A percentile compares a stretch with the other conserved stretches of the same genome.
Conservation (phyloP, 345 rosid genomes). For the Eucalyptus curtisii region DNA sequence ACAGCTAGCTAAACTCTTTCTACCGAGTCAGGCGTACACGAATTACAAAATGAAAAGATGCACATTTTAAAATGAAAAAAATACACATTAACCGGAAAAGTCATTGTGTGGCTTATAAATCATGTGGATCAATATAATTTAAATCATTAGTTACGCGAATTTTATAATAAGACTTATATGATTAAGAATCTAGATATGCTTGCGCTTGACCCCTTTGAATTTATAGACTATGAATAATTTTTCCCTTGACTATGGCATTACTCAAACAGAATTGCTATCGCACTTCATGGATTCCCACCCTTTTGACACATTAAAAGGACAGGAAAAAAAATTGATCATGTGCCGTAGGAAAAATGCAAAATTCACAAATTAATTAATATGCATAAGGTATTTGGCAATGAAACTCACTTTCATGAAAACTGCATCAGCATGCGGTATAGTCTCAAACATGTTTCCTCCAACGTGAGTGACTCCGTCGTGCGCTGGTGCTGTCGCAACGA, state of each 20-base stretch:
- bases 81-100: no score
- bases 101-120: no score
- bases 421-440: constrained; percentile 4
- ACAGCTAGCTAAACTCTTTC: no score
- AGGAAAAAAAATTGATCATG: not conserved
- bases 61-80: no score
- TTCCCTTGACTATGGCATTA: not conserved
- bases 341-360: not conserved
- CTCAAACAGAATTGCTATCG: not conserved
- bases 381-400: not conserved
- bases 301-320: not conserved
- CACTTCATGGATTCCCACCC: not conserved
- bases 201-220: not conserved
- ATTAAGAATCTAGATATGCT: not conserved
- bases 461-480: not conserved
- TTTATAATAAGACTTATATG: not conserved
- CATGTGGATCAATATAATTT: not conserved
- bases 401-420: not conserved
- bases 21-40: no score
- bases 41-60: no score
- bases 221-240: not conserved
- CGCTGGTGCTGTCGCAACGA: not conserved
- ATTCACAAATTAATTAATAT: not conserved
- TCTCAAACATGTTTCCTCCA: constrained; percentile 10
- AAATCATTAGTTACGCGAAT: not conserved